Evolutionary conservation across 192 early-diverging fungal species (phyloP), one percentile per base, ranked within the genome.

Genomic region (Entrophospora sp.): DNA sequence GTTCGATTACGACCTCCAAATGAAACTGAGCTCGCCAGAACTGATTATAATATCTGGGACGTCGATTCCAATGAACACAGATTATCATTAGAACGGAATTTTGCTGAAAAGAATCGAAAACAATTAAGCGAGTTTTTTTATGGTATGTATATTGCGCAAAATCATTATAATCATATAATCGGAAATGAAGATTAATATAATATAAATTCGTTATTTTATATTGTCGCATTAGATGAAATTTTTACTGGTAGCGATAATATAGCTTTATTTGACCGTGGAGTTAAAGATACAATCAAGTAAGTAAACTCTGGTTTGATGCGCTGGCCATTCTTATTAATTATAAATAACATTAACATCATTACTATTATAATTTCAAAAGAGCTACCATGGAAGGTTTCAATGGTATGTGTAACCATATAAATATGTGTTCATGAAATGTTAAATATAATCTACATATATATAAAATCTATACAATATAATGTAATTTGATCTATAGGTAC

Each of bases 311-410:
- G n/a, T n/a, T n/a, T n/a, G n/a, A n/a, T n/a, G n/a, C n/a, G n/a
- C n/a, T n/a, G n/a, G n/a, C n/a, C n/a, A n/a, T n/a, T n/a, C n/a
- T n/a, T n/a, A n/a, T n/a, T n/a, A n/a, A n/a, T n/a, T n/a, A n/a
- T n/a, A n/a, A n/a, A n/a, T n/a, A n/a, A n/a, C n/a, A n/a, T n/a
- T n/a, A n/a, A n/a, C n/a, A n/a, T n/a, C n/a, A n/a, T n/a, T n/a
- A n/a, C n/a, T n/a, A n/a, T n/a, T n/a, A n/a, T n/a, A n/a, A n/a
- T n/a, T n/a, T 55, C 2, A 52, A 30, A 18, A 62, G 60, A 14
- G 31, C 60, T 32, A 45, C 91, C 3, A 94, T 96, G 94, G 84
- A 88, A 28, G 96, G 96, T 9, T 94, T 91, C 69, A 96, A 98
- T 73, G 93, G 94, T 83, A 84, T 48, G 30, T 28, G n/a, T n/a